Evolutionary conservation across 352 stramenopile species (phyloP), one percentile per base, ranked within the genome.

Genomic region (Pythium periplocum): DNA sequence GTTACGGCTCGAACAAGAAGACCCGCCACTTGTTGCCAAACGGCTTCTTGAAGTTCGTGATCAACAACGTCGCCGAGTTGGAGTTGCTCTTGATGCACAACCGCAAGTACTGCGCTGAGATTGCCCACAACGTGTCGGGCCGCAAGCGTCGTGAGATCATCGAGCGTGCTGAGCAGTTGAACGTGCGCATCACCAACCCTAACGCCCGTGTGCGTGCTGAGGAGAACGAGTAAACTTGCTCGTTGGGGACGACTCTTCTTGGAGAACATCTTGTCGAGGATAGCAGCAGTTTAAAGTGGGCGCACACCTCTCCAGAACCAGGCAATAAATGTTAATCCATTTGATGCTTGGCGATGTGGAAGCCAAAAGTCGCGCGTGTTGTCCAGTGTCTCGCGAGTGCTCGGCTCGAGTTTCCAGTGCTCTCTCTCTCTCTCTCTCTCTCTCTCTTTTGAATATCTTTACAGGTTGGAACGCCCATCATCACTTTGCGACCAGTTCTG

Each of bases 1-100:
- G 97, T 64, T 99, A 99, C 83, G 97, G 96, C 70, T 99, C 95
- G 51, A 96, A 99, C 86, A 98, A 98, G 83, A 98, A 98, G 81
- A 99, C 96, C 54, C 82, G 92, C 60, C 97, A 99, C 86, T 71
- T 98, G 60, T 78, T 99, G 54, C 97, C 97, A 48, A 98, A 98
- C 78, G 97, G 97, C 73, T 99, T 99, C 90, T 95, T 98, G 60
- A 98, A 98, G 78, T 99, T 99, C 71, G 74, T 98, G 69, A 95
- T 99, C 43, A 96, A 96, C 80, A 99, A 99, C 83, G 90, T 98
- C 55, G 80, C 88, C 42, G 97, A 99, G 71, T 81, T 99, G 7
- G 97, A 99, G 79, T 90, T 99, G 70, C 73, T 96, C 45, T 64
- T 93, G 30, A 92, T 93, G 80, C 75, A 91, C 84, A 96, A 95